Base-by-base conservation (phyloP, 2,329 filamentous ascomycete genomes). In the Proliferodiscus dingleyae region DNA sequence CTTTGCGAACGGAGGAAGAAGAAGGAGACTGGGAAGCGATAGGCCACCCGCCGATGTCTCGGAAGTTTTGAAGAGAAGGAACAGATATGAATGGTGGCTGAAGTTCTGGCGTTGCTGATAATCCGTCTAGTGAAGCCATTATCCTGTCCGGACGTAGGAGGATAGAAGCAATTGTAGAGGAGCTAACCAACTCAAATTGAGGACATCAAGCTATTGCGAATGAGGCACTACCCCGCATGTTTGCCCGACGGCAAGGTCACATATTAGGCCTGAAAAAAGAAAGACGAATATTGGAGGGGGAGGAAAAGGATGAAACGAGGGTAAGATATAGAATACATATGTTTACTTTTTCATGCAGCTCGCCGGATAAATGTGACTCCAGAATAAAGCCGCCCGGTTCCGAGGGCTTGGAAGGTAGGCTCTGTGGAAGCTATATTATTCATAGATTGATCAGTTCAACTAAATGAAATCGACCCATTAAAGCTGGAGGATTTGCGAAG, bases 41-140 rank as follows among this genome's bases (percentile, higher is more conserved):
- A 13, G 71, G 67, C 51, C 79, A 78, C 40, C 78, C 78, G 53
- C 81, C 81, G 19, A 83, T 68, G 61, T 85, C 81, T 46, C 83
- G 75, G 61, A 87, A 80, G 66, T 87, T 87, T 52, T 69, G 69
- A 23, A 86, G 69, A 22, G 81, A 81, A 2, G 72, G 65, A 33
- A 83, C 66, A 46, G 59, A 40, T 43, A 71, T 54, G 57, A 77
- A 78, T 8, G 74, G 74, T 13, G 71, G 70, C 16, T 24, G 28
- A 30, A 34, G 32, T 3, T n/a, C 32, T 34, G n/a, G 15, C 9
- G 13, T 18, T 15, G n/a, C 32, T 34, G 32, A 19, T 7, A 15
- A 5, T 34, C 9, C n/a, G 16, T n/a, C 16, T 13, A 18, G 10
- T 13, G 15, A 36, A 4, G n/a, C 33, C 33, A 36, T 36, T 16